These are phyloP conservation scores for Leishmania major DNA, from an alignment of 208 protist genomes.

Conservation along the genomic window DNA sequence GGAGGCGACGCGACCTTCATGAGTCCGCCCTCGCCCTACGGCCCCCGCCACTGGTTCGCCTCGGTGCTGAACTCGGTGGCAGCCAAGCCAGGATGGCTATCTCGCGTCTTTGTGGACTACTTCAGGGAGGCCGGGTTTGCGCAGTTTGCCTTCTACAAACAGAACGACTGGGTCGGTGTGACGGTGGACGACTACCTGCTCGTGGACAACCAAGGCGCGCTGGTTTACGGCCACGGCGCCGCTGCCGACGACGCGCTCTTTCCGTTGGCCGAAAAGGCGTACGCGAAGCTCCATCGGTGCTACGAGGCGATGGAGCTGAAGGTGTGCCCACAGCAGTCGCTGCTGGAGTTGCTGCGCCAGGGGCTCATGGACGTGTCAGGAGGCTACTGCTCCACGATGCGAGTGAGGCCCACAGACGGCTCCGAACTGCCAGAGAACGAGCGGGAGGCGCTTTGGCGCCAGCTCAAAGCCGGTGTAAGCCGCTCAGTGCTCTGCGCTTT, in stretches of 20 bases:
- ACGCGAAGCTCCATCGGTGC: conserved; percentile 91
- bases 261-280: conserved; percentile 91
- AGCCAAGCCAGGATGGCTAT: conserved; percentile 72
- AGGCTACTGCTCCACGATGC: conserved; percentile 37
- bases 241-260: conserved; percentile 54
- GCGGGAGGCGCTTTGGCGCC: conserved; percentile 58
- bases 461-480: conserved; percentile 52
- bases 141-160: conserved; percentile 89
- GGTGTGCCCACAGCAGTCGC: conserved; percentile 54
- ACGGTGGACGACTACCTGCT: conserved; percentile 90
- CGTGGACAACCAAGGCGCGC: conserved; percentile 54
- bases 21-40: conserved; percentile 61
- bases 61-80: conserved; percentile 66
- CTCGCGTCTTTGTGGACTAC: conserved; percentile 62
- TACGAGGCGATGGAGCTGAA: conserved; percentile 86
- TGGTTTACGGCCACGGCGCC: conserved; percentile 49
- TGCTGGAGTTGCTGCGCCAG: conserved; percentile 56
- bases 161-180: conserved; percentile 71
- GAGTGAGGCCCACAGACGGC: conserved; percentile 27
- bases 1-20: conserved; percentile 31
- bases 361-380: conserved; percentile 81
- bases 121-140: conserved; percentile 74
- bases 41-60: conserved; percentile 76
- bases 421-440: conserved; percentile 40
- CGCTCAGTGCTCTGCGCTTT: conserved; percentile 51